phyloP scores from a whole-genome alignment of 257 asterid genomes.

The Eucommia ulmoides region DNA sequence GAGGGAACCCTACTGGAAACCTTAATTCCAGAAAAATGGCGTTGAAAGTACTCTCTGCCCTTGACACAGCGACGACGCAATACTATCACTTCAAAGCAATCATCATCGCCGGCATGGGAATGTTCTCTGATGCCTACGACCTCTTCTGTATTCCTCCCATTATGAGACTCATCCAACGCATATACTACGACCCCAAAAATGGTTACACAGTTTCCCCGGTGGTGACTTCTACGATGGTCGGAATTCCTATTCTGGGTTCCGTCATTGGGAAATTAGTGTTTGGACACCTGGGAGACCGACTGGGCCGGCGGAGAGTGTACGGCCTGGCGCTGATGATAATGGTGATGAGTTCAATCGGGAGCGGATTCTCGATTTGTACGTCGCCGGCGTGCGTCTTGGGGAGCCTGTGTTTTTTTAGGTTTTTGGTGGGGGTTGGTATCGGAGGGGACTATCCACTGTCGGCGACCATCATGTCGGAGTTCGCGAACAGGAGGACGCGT shows the following conservation, averaged over 20 bases:
- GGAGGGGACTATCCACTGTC: constrained; percentile 58
- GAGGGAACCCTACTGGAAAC: background rate
- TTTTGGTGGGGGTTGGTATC: constrained; percentile 38
- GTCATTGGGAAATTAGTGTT: constrained; percentile 34
- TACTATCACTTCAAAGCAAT: constrained; percentile 48
- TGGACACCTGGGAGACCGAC: constrained; percentile 38
- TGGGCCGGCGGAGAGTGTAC: constrained; percentile 42
- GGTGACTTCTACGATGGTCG: constrained; percentile 26
- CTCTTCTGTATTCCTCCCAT: constrained; percentile 51
- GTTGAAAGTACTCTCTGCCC: constrained; percentile 33
- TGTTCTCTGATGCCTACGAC: constrained; percentile 50
- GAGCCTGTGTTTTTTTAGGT: constrained; percentile 35
- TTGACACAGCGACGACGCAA: constrained; percentile 45
- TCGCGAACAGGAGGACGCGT: constrained; percentile 35
- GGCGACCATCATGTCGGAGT: constrained; percentile 62
- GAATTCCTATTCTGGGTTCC: constrained; percentile 35
- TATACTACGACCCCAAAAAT: constrained; percentile 14
- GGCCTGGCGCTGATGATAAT: constrained; percentile 35
- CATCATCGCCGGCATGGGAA: constrained; percentile 50
- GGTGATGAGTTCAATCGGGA: constrained; percentile 38
- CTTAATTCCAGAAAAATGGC: constrained; percentile 20
- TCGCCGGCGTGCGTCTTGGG: constrained; percentile 31
- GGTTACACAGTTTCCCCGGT: constrained; percentile 15
- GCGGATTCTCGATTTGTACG: constrained; percentile 41
- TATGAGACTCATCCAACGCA: constrained; percentile 35